Evolutionary conservation across 495 filamentous ascomycete genomes (phyloP), one percentile per base, ranked within the genome.

Genomic region (Penicillium nucicola): DNA sequence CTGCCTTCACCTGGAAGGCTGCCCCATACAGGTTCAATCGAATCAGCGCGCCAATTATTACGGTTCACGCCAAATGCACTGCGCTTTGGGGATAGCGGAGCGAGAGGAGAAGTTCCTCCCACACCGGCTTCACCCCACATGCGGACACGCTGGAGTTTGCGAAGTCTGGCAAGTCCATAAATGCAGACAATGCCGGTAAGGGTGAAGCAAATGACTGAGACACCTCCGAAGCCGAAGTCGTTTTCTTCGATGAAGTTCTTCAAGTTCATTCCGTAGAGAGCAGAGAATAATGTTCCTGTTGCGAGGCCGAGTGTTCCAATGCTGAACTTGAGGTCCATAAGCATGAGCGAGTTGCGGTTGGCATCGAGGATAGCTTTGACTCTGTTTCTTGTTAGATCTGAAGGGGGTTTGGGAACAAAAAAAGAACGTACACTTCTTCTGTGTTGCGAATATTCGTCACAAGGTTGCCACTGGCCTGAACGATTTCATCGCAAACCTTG

Each of bases 201-300:
- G 42, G 86, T 69, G 49, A 88, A 78, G 48, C 86, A 92, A 55
- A 78, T 76, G 12, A 68, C 75, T 3, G 84, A 88, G 53, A 97
- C 84, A 36, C 79, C 83, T 22, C 77, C 74, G 66, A 98, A 97
- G 9, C 92, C 93, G 60, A 91, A 76, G 66, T 90, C 84, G n/a
- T 88, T 89, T 68, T 97, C 93, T 74, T 98, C 93, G 55, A 97
- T 86, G 68, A 97, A 98, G 69, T 97, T 97, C 64, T 96, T 95
- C 54, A 98, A 76, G 71, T 98, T 98, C 92, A 97, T 97, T 57
- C 93, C 93, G 76, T 97, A 97, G 11, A 97, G 84, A n/a, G 89
- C 90, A 22, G 93, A 93, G 62, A 96, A 81, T 61, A 97, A 90
- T 42, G 95, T 95, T 25, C 93, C 93, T 57, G 90, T 86, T 48